phyloP scores from a whole-genome alignment of 2,329 filamentous ascomycete species.

The Proliferodiscus dingleyae region DNA sequence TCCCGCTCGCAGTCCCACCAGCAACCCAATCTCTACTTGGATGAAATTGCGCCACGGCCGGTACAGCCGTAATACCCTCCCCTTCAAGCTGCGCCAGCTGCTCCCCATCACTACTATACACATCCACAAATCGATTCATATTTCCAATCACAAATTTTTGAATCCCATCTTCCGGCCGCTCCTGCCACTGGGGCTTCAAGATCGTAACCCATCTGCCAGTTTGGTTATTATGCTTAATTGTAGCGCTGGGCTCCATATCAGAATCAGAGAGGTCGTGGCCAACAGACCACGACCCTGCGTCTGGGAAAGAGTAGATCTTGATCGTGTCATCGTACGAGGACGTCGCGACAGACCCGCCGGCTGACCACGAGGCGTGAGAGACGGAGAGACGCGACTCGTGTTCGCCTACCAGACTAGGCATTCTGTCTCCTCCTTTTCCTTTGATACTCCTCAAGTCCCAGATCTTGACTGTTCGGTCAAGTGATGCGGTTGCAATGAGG shows the following conservation, averaged over 20 bases:
- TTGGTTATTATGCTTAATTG: conserved; percentile 87
- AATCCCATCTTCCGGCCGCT: conserved; percentile 68
- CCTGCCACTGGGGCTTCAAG: conserved; percentile 81
- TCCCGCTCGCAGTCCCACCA: conserved; percentile 85
- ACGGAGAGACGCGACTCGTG: conserved; percentile 81
- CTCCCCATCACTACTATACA: conserved; percentile 76
- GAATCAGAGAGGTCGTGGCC: conserved; percentile 53
- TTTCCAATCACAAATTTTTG: conserved; percentile 92
- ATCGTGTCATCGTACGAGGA: conserved; percentile 93
- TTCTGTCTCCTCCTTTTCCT: conserved; percentile 53
- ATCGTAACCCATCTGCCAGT: conserved; percentile 91
- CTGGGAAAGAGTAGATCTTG: conserved; percentile 80
- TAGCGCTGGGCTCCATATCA: conserved; percentile 63
- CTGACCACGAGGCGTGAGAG: conserved; percentile 87
- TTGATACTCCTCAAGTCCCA: conserved; percentile 86
- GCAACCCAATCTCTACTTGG: conserved; percentile 86
- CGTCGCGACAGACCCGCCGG: conserved; percentile 79
- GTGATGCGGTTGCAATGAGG: conserved; percentile 79
- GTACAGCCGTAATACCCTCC: conserved; percentile 89
- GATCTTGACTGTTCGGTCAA: conserved; percentile 84
- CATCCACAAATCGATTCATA: conserved; percentile 95
- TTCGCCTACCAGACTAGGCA: conserved; percentile 70
- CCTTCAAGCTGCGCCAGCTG: conserved; percentile 85
- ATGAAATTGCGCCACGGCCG: conserved; percentile 88
- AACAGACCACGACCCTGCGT: conserved; percentile 53